Evolutionary conservation across 1,139 yeast genomes (phyloP), one percentile per base, ranked within the genome.

Genomic region (Diutina catenulata): DNA sequence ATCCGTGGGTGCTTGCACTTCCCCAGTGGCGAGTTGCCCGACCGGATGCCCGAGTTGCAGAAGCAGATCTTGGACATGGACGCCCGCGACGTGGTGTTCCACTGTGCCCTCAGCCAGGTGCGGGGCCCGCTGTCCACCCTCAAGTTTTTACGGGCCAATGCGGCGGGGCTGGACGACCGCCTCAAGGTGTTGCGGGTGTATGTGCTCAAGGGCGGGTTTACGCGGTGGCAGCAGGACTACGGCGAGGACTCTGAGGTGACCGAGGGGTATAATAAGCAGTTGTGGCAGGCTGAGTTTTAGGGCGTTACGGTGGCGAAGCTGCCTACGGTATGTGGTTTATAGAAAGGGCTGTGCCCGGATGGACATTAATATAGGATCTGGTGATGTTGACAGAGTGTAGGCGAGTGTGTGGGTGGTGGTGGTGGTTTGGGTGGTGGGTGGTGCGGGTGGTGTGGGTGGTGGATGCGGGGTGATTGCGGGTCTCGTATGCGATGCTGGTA

Each of bases 61-160:
- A 56, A 65, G 22, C 46, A 57, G 13, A 50, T 75, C 11, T 41
- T 47, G 19, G 55, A 55, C 4, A 51, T 57, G 8, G 52, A 56
- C 5, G 55, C 62, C 10, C 62, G 68, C 39, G 73, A 73, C 41
- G 77, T 87, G 0, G 80, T 91, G 1, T 88, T 91, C 60, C 95
- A 88, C 55, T 91, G 97, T 57, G 88, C 87, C 28, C 65, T 83
- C 33, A 80, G 93, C 3, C 96, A 88, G 56, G 93, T 79, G 42
- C 64, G 97, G 37, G 97, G 97, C 0, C 97, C 97, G 0, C 64
- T 83, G 7, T 72, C 94, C 3, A 87, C 96, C 0, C 62, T 78
- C 53, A 67, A 67, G 48, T 82, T 81, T 48, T 57, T 78, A 42
- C 60, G 91, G 45, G 63, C 68, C 15, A 31, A 31, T 31, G 35